These are phyloP conservation scores for Cyberlindnera mrakii DNA, from an alignment of 805 yeast species.

Conservation along the genomic window DNA sequence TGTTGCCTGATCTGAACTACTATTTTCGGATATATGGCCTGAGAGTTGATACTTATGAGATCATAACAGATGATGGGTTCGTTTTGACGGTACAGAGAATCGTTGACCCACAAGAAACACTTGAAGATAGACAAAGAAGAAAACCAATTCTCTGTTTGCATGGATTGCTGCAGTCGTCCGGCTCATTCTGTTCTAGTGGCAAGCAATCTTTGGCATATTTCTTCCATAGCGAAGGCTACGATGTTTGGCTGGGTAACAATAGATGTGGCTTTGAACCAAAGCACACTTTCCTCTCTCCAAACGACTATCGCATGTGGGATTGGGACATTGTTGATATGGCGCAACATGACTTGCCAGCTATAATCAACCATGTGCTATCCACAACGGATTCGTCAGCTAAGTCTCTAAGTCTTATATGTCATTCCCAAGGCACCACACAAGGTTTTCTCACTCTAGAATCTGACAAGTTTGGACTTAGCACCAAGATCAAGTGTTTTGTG, in stretches of 20 bases:
- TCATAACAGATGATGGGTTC: conserved; percentile 78
- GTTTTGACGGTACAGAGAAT: conserved; percentile 60
- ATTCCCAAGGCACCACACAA: conserved; percentile 93
- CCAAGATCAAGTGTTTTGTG: conserved; percentile 59
- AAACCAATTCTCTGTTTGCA: conserved; percentile 75
- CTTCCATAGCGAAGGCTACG: conserved; percentile 53
- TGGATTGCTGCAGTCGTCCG: conserved; percentile 84
- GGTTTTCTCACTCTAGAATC: conserved; percentile 61
- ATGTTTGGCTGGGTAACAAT: conserved; percentile 90
- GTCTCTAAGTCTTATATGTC: conserved; percentile 65
- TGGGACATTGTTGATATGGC: conserved; percentile 92
- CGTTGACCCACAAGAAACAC: conserved; percentile 36
- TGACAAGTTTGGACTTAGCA: conserved; percentile 39
- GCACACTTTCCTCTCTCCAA: conserved; percentile 43
- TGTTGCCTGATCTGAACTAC: conserved; percentile 54
- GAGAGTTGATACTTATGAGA: conserved; percentile 49
- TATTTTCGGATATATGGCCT: conserved; percentile 61
- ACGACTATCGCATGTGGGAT: conserved; percentile 68
- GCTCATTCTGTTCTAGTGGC: conserved; percentile 82
- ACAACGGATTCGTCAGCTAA: conserved; percentile 26
- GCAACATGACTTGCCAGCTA: conserved; percentile 64
- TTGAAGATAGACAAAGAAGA: conserved; percentile 24
- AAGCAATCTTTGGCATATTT: conserved; percentile 65
- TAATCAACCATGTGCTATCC: conserved; percentile 54
- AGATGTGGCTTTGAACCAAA: conserved; percentile 78